Evolutionary conservation across 768 basidiomycete species (phyloP).

Genomic region (Xerocomus potaroensis): DNA sequence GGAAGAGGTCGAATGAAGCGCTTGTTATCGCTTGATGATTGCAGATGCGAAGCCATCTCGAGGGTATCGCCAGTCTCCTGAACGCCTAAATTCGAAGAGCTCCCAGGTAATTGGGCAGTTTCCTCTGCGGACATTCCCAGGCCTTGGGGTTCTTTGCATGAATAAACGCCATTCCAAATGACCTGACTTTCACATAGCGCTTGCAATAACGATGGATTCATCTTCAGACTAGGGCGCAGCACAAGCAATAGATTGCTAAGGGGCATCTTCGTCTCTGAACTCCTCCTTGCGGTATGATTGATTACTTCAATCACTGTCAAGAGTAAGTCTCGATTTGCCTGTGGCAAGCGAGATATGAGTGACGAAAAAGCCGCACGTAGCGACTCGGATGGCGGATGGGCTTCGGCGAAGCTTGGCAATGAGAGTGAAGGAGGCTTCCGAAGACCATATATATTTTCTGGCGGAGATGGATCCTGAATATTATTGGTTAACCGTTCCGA

Average conservation of each 20-base stretch:
- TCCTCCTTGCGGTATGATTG: conserved; percentile 62
- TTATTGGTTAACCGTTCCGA: conserved; percentile 42
- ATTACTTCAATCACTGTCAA: conserved; percentile 79
- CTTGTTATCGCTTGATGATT: conserved; percentile 10
- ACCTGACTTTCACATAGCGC: conserved; percentile 66
- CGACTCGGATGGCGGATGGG: conserved; percentile 56
- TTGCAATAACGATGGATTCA: conserved; percentile 70
- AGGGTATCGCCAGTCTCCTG: not conserved
- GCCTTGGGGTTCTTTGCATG: conserved; percentile 3
- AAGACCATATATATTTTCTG: conserved; percentile 38
- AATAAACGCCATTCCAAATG: conserved; percentile 50
- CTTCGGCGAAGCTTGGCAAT: conserved; percentile 60
- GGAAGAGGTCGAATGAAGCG: conserved; percentile 25
- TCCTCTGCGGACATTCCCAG: conserved; percentile 2
- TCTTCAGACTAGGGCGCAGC: conserved; percentile 81
- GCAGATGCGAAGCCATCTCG: not conserved
- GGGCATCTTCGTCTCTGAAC: conserved; percentile 86
- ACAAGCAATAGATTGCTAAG: conserved; percentile 83
- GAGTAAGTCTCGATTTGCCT: conserved; percentile 80
- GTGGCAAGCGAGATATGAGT: conserved; percentile 66
- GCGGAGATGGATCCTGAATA: conserved; percentile 29
- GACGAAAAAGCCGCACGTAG: conserved; percentile 56
- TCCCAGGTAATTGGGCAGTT: not conserved
- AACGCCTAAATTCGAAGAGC: not conserved
- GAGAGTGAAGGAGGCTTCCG: conserved; percentile 79